Base-by-base conservation (phyloP, 2,329 filamentous ascomycete genomes). In the Penicillium sp. region DNA sequence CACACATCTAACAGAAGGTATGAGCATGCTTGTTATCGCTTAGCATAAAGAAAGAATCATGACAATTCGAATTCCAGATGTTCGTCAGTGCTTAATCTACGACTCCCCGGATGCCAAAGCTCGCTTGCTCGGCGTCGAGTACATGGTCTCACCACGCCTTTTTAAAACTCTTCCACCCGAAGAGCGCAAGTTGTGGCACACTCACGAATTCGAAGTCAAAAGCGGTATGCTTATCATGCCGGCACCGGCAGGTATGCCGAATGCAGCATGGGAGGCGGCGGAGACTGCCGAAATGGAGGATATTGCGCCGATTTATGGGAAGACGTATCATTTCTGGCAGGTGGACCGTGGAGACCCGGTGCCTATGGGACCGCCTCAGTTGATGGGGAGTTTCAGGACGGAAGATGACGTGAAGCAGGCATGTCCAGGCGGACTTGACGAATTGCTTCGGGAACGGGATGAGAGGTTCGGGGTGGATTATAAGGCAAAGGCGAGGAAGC, bases 11-110 rank as follows among this genome's bases (percentile, higher is more conserved):
- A 91, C 82, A 57, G 81, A 87, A 65, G 78, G 78, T 81, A 59
- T 47, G 59, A 20, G 22, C 14, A 46, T 27, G 22, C 2, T 2
- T 6, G n/a, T 6, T 43, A 3, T 8, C n/a, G 20, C 11, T 6
- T 18, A 22, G 3, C 6, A 9, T 15, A 47, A 6, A 14, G 5
- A 3, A 14, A 20, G 3, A 41, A 15, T 0, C 6, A 14, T 42
- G 14, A 33, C 6, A 33, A 23, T 26, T 15, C 45, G 41, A 27
- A 12, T 20, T 6, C 57, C 69, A 77, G 90, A 94, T 59, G 81
- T 95, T 54, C 84, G 91, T 4, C 90, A 96, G 78, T 95, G 91
- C 71, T 83, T 96, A 27, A 82, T 96, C 58, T 96, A 94, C 76
- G 90, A 95, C 73, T 83, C 84, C 0, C 81, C 86, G 0, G 78